phyloP scores from a whole-genome alignment of 2,329 filamentous ascomycete species.

The Paecilomyces sp. region DNA sequence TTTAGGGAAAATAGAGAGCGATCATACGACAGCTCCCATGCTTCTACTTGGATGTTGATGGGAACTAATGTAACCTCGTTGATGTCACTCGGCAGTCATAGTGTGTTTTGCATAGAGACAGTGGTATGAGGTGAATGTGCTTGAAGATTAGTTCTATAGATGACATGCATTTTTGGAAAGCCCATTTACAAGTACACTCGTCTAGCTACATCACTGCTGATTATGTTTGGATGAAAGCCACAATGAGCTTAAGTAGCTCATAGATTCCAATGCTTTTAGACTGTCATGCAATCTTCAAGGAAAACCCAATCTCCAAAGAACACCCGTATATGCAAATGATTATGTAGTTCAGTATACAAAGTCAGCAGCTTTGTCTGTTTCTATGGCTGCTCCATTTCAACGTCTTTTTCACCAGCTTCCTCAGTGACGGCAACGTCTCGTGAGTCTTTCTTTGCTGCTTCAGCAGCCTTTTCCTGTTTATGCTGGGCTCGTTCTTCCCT shows the following conservation, averaged over 20 bases:
- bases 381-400: background rate
- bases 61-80: background rate
- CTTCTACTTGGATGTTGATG: background rate
- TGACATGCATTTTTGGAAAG: background rate
- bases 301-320: background rate
- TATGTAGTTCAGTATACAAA: background rate
- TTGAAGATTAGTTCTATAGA: no score
- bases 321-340: background rate
- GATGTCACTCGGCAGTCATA: no score
- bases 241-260: background rate
- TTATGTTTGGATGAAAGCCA: background rate
- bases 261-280: background rate
- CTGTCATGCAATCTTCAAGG: background rate
- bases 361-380: background rate
- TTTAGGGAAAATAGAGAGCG: background rate
- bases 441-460: background rate
- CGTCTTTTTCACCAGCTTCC: background rate
- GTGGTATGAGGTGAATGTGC: no score
- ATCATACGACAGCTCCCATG: background rate
- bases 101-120: no score
- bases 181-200: no score
- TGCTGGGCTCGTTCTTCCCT: slow-evolving; percentile 11
- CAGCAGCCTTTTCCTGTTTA: background rate
- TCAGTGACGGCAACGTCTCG: background rate
- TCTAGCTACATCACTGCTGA: background rate